Percentiles rank a stretch among this genome's conserved stretches.
Conservation (phyloP, 768 basidiomycete genomes). For the Tephrocybe sp. region DNA sequence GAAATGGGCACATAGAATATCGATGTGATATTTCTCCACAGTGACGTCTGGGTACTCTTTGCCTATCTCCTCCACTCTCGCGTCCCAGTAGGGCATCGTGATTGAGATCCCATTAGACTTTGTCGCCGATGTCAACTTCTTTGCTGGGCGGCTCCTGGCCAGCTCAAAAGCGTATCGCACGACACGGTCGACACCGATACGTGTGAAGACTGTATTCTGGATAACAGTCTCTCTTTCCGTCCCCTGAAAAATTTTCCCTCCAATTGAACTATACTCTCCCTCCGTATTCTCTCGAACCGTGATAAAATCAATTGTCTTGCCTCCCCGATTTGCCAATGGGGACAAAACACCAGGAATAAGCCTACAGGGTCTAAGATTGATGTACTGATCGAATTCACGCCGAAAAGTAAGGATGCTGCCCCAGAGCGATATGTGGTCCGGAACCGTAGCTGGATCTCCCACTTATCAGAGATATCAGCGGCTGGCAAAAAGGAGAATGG, state of each 20-base stretch:
- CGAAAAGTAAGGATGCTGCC: slow-evolving; percentile 48
- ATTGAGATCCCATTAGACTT: slow-evolving; percentile 50
- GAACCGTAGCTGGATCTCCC: slow-evolving; percentile 46
- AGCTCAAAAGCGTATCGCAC: slow-evolving; percentile 52
- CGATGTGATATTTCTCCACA: slow-evolving; percentile 47
- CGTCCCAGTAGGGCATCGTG: slow-evolving; percentile 49
- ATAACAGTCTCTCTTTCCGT: slow-evolving; percentile 39
- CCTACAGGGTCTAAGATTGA: slow-evolving; percentile 46
- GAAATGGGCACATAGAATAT: slow-evolving; percentile 45
- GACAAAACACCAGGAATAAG: slow-evolving; percentile 46
- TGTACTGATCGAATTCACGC: slow-evolving; percentile 50
- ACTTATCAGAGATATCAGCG: slow-evolving; percentile 26
- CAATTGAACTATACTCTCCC: slow-evolving; percentile 52
- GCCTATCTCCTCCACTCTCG: slow-evolving; percentile 43
- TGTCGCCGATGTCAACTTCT: slow-evolving; percentile 50
- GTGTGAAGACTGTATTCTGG: slow-evolving; percentile 49
- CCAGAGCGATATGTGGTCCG: slow-evolving; percentile 59
- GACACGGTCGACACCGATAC: slow-evolving; percentile 45
- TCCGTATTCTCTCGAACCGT: slow-evolving; percentile 58
- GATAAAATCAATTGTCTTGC: slow-evolving; percentile 46
- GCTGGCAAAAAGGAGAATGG: slow-evolving; percentile 2
- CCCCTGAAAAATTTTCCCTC: slow-evolving; percentile 40
- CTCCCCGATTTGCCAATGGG: slow-evolving; percentile 41
- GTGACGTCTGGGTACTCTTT: slow-evolving; percentile 51
- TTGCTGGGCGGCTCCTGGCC: slow-evolving; percentile 45